A percentile compares a stretch with the other conserved stretches of the same genome.
These are phyloP conservation scores for Lathyrus tuberosus DNA, from an alignment of 306 rosid genomes.

Conservation along the genomic window DNA sequence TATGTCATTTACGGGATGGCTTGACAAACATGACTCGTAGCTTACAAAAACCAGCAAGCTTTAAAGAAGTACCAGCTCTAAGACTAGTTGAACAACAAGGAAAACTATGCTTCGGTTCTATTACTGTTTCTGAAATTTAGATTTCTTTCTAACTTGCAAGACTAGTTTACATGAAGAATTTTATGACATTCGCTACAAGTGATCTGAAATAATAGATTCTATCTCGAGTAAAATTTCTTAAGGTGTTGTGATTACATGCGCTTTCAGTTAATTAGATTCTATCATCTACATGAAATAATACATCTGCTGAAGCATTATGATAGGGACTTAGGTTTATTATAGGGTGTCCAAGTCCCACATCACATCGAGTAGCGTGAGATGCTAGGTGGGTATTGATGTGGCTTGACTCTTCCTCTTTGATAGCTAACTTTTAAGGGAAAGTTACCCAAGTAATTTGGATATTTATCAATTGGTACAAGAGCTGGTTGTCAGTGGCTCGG, in stretches of 20 bases:
- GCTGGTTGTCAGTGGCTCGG: not conserved
- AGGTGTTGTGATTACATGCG: not conserved
- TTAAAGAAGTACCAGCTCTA: not conserved
- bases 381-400: not conserved
- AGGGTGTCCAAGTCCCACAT: not conserved
- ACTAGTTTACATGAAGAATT: not conserved
- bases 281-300: not conserved
- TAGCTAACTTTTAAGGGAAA: not conserved
- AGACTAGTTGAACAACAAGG: not conserved
- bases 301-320: not conserved
- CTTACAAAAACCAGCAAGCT: slow-evolving; percentile 6
- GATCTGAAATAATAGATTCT: not conserved
- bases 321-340: not conserved
- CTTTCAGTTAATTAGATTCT: not conserved
- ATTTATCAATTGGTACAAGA: not conserved
- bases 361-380: not conserved
- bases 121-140: not conserved
- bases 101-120: not conserved
- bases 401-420: not conserved
- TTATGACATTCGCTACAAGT: not conserved
- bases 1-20: not conserved
- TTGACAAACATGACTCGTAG: not conserved
- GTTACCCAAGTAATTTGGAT: not conserved
- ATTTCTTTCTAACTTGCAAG: not conserved
- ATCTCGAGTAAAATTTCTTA: not conserved